Evolutionary conservation across 495 filamentous ascomycete genomes (phyloP), one percentile per base, ranked within the genome.

Genomic region (Tetracladium marchalianum): DNA sequence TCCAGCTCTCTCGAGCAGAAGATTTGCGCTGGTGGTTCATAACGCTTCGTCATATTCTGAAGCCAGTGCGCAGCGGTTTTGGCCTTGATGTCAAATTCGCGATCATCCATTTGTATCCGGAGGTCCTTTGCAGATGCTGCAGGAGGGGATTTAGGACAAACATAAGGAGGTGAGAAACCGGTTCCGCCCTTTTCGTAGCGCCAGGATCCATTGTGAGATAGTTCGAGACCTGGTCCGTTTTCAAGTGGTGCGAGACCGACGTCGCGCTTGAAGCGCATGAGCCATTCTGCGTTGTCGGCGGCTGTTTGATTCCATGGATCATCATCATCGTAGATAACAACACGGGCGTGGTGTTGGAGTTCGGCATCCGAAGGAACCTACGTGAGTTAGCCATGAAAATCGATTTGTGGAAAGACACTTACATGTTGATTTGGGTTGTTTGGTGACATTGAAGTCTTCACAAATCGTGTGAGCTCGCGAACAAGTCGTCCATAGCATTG

Each of bases 261-360:
- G 50, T 80, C 74, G 4, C 78, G 76, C 58, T 86, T 86, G 57
- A 86, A 74, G 33, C 81, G 66, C 47, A 74, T 72, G 1, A 87
- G 69, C 82, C 82, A 87, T 37, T 83, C 70, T 15, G 72, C 68
- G 49, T 87, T 84, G 58, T 87, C 82, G 33, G 82, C 82, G 11
- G 80, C 77, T 0, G 82, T 87, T 61, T 83, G 78, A 58, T 85
- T 85, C 80, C 80, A 85, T 4, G 77, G 73, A 55, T 85, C 82
- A 56, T 81, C 77, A 47, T 74, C 71, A 45, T 76, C 71, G 37
- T 75, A 77, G 3, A 75, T 53, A 36, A 73, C 64, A 71, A 72
- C 75, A n/a, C 72, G 65, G 8, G 73, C 70, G 55, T 77, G 73
- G 50, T 72, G 65, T 41, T 72, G 68, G 31, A 77, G 58, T 47